phyloP scores from a whole-genome alignment of 768 basidiomycete genomes.

The Trametes villosa region DNA sequence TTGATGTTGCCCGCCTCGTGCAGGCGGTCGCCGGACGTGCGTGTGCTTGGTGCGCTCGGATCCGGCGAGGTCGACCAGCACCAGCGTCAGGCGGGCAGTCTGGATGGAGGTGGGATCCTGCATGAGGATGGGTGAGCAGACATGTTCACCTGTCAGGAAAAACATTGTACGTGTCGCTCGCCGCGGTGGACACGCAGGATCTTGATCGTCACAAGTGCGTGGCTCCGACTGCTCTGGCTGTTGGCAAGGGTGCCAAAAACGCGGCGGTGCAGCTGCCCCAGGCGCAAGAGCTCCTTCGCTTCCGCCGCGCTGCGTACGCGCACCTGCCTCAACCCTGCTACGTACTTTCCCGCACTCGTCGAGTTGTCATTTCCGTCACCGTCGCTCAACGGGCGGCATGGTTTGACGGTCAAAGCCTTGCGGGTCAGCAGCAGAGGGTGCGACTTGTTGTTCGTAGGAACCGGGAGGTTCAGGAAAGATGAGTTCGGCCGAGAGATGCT shows the following conservation, averaged over 20 bases:
- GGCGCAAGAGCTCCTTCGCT: slow-evolving; percentile 80
- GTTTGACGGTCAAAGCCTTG: slow-evolving; percentile 82
- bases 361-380: slow-evolving; percentile 48
- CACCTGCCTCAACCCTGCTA: slow-evolving; percentile 85
- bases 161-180: slow-evolving; percentile 63
- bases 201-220: slow-evolving; percentile 92
- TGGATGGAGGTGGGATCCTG: slow-evolving; percentile 54
- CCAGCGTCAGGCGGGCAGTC: slow-evolving; percentile 65
- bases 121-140: too few species aligned
- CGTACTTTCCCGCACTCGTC: slow-evolving; percentile 71
- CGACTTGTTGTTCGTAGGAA: slow-evolving; percentile 32
- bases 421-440: slow-evolving; percentile 70
- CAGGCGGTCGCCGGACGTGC: slow-evolving; percentile 88
- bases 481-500: slow-evolving; percentile 35
- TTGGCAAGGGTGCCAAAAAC: slow-evolving; percentile 97
- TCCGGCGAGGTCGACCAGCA: slow-evolving; percentile 79
- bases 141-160: slow-evolving; percentile 22
- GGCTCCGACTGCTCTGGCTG: slow-evolving; percentile 88
- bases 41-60: slow-evolving; percentile 95
- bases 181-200: slow-evolving; percentile 85
- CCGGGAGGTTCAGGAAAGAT: slow-evolving; percentile 34
- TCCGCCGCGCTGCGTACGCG: slow-evolving; percentile 76
- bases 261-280: slow-evolving; percentile 88
- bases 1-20: slow-evolving; percentile 98
- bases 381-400: slow-evolving; percentile 73